Evolutionary conservation across 306 rosid species (phyloP).

Genomic region (Prunus padus): DNA sequence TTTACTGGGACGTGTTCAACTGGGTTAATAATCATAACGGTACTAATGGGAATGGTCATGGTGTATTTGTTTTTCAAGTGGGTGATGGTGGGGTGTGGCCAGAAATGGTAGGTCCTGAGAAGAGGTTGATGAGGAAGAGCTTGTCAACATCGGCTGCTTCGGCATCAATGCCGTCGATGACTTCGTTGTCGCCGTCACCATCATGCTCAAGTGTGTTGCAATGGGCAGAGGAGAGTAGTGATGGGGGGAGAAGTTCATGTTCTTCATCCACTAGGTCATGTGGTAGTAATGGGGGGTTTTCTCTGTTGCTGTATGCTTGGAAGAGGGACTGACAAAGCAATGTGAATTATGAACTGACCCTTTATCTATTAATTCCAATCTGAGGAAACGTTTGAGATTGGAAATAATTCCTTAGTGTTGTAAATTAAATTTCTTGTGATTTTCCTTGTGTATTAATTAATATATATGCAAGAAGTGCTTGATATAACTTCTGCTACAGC

Average conservation of each 20-base stretch:
- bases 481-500: background rate
- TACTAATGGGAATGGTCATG: constrained; percentile 44
- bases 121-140: constrained; percentile 63
- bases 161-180: constrained; percentile 18
- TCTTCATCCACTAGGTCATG: constrained; percentile 65
- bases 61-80: constrained; percentile 70
- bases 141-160: constrained; percentile 32
- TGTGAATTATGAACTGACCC: constrained; percentile 2
- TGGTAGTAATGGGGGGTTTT: constrained; percentile 66
- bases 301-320: constrained; percentile 80
- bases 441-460: background rate
- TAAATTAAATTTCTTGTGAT: constrained; percentile 4
- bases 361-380: background rate
- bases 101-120: constrained; percentile 72
- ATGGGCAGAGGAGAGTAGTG: constrained; percentile 89
- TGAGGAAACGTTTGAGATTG: constrained; percentile 2
- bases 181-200: constrained; percentile 30
- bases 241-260: constrained; percentile 75
- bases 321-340: constrained; percentile 39
- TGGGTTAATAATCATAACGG: constrained; percentile 48
- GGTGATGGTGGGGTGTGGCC: constrained; percentile 81
- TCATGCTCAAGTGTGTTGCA: constrained; percentile 61
- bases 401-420: background rate
- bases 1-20: constrained; percentile 77
- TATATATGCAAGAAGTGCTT: background rate